Evolutionary conservation across 306 rosid genomes (phyloP), one percentile per base, ranked within the genome.

Genomic region (Inga laurina): DNA sequence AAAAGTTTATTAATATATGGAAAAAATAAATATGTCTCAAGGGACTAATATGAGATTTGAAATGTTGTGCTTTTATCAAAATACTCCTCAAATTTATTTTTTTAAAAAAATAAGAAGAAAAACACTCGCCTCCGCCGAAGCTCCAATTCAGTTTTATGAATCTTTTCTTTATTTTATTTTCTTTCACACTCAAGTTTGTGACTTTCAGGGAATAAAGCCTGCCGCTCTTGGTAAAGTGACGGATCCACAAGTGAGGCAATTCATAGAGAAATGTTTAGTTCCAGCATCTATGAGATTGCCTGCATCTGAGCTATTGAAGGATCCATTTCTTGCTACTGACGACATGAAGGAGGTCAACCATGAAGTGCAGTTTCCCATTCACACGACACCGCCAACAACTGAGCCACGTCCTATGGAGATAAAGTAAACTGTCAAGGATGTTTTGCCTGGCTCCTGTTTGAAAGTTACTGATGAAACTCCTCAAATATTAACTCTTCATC

Each of bases 191-290:
- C n/a, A 10, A 22, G 10, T 82, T 62, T 48, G 76, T 74, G 72
- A 52, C 62, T 88, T 82, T 65, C 70, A 96, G 99, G 99, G 98
- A 61, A 81, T 91, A 82, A 94, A 85, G 87, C 99, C 99, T 34
- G 92, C 97, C 82, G 85, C 97, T 48, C 98, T 96, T 27, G 61
- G 79, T 34, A 92, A 88, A 86, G 98, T 96, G 82, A 82, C 16
- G 66, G 92, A 94, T 78, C 92, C 89, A 4, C 81, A 90, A 85
- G 87, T 91, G 57, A 96, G 88, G 89, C 91, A 85, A 82, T 94
- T 96, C 85, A 96, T 96, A 30, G 98, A 92, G 85, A 96, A 89
- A 85, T 96, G 99, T 87, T 79, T 96, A 68, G 97, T 83, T 88
- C 97, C 97, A 70, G 93, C 92, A 70, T 82, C 97, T 37, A 57